Percentiles rank a stretch among this genome's conserved stretches.
Evolutionary conservation across 176 grass and related monocot genomes (phyloP).

Genomic region (Melocanna baccifera): DNA sequence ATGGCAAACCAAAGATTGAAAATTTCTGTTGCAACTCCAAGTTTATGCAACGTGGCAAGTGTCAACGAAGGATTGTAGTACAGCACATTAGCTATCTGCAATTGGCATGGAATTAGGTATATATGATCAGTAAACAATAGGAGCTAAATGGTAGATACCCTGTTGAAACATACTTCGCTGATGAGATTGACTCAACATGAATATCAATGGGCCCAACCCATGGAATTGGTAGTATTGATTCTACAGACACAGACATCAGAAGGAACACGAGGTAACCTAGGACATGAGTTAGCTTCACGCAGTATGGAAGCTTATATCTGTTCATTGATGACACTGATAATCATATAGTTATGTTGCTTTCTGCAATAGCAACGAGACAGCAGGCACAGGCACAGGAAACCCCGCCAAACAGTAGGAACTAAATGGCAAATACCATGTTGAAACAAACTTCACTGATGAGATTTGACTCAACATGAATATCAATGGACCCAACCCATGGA

Average conservation of each 20-base stretch:
- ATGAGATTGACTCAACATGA: not conserved
- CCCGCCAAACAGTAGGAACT: no score
- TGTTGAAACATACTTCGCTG: not conserved
- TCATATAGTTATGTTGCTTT: no score
- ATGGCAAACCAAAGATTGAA: conserved; percentile 91
- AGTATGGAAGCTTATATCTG: no score
- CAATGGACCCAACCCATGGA: no score
- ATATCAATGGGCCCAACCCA: not conserved
- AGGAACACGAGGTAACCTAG: not conserved
- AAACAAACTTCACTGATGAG: no score
- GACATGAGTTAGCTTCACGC: no score
- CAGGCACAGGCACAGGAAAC: no score
- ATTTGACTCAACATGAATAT: no score
- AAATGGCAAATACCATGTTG: no score
- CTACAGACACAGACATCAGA: not conserved
- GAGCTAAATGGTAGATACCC: not conserved
- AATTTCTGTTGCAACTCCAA: conserved; percentile 77
- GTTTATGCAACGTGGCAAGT: conserved; percentile 63
- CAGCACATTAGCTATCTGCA: conserved; percentile 79
- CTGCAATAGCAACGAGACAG: no score
- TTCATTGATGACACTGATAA: no score
- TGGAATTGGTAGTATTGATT: not conserved
- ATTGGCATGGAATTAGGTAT: not conserved
- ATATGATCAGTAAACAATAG: not conserved
- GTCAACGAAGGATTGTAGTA: conserved; percentile 88